These are phyloP conservation scores for Epichloe amarillans DNA, from an alignment of 2,329 filamentous ascomycete genomes.

Conservation along the genomic window DNA sequence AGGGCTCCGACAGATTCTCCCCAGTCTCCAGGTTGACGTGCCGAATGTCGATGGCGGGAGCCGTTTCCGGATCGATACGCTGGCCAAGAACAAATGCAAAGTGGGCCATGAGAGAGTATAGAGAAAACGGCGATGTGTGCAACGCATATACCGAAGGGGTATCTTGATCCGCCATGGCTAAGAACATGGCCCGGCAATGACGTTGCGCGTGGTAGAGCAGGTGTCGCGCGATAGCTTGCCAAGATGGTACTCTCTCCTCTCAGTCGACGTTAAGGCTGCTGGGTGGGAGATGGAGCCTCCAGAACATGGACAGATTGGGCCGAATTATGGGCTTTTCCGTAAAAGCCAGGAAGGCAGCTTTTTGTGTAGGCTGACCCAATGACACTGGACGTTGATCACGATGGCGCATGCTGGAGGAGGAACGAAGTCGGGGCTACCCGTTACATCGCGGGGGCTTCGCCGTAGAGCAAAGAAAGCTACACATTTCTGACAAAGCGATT, in stretches of 20 bases:
- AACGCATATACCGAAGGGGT: slow-evolving; percentile 12
- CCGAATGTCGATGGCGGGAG: slow-evolving; percentile 13
- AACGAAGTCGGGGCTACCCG: slow-evolving; percentile 1
- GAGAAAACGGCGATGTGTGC: slow-evolving; percentile 17
- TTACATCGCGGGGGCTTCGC: slow-evolving; percentile 5
- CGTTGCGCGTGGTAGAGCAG: not conserved
- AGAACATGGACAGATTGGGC: not conserved
- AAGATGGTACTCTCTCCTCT: not conserved
- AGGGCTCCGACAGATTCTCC: slow-evolving; percentile 16
- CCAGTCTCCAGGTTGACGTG: slow-evolving; percentile 15
- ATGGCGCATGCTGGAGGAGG: not conserved
- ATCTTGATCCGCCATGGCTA: slow-evolving; percentile 7
- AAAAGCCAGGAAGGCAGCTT: not conserved
- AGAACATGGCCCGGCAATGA: not conserved
- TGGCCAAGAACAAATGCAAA: slow-evolving; percentile 16
- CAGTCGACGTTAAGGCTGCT: not conserved
- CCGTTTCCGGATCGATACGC: slow-evolving; percentile 12
- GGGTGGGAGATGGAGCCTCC: too few species aligned
- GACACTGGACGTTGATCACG: not conserved
- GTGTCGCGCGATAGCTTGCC: too few species aligned
- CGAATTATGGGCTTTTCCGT: not conserved
- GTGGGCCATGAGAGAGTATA: slow-evolving; percentile 19
- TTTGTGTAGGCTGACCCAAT: not conserved
- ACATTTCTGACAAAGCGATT: not conserved
- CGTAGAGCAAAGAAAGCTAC: not conserved